phyloP scores from a whole-genome alignment of 768 basidiomycete genomes.

The Leccinum truebloodii region DNA sequence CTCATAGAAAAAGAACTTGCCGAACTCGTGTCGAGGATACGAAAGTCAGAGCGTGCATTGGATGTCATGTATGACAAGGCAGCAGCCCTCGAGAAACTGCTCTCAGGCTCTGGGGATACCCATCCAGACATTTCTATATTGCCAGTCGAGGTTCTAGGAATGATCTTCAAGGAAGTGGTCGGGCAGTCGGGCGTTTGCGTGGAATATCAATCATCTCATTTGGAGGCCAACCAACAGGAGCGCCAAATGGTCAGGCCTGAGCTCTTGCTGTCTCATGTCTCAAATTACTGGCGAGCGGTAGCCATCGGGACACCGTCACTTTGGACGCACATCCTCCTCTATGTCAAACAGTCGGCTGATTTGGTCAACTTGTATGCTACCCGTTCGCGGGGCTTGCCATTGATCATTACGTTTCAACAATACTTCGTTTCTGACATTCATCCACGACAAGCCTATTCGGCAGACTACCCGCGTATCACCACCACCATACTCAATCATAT shows the following conservation, averaged over 20 bases:
- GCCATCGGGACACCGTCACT: constrained; percentile 39
- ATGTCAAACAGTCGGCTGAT: constrained; percentile 28
- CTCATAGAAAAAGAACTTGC: constrained; percentile 18
- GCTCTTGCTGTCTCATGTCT: constrained; percentile 43
- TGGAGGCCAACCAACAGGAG: constrained; percentile 6
- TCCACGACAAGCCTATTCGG: constrained; percentile 18
- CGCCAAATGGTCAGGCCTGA: constrained; percentile 23
- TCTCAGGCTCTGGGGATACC: constrained; percentile 2
- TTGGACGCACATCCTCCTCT: constrained; percentile 38
- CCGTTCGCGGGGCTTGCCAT: constrained; percentile 28
- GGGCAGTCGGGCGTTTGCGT: constrained; percentile 3
- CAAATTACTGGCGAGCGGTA: constrained; percentile 42
- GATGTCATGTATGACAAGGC: constrained; percentile 23
- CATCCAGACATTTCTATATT: constrained; percentile 19
- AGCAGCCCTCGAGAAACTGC: constrained; percentile 8
- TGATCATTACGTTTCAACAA: constrained; percentile 25
- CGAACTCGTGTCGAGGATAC: constrained; percentile 21
- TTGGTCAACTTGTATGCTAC: constrained; percentile 28
- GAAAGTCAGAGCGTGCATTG: constrained; percentile 20
- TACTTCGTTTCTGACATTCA: constrained; percentile 21
- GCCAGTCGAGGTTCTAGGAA: constrained; percentile 30
- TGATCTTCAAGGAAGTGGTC: constrained; percentile 26
- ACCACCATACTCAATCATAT: constrained; percentile 30
- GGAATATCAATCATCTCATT: constrained; percentile 3
- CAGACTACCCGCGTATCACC: constrained; percentile 25